Evolutionary conservation across 352 stramenopile species (phyloP), one percentile per base, ranked within the genome.

Genomic region (Peronosclerospora sorghi): DNA sequence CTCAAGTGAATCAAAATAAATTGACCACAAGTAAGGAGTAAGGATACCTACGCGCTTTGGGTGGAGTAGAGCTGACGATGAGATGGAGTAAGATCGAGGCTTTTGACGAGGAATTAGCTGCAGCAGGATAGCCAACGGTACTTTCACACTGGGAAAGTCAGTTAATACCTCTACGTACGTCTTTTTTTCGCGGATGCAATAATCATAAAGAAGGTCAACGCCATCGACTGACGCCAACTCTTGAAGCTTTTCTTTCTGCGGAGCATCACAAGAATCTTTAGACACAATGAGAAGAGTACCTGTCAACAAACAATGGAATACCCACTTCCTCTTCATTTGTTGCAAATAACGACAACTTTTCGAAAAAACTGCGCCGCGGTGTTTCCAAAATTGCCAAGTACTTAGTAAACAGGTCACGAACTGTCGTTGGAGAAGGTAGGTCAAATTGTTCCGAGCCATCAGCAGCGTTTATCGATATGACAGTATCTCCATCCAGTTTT

Each of bases 61-160:
- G 47, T 92, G 53, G 17, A 74, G 45, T 13, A 74, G 24, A 8
- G 64, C 64, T 6, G 82, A 91, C 5, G 86, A 96, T 15, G 88
- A 84, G 36, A 97, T 97, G 28, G 87, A 96, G 64, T 96, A 97
- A 28, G 73, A 74, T 2, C 90, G 80, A 1, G 90, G 89, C 32
- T 87, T 64, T 35, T 96, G 68, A 4, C 62, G 61, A 21, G 86
- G 85, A 36, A 96, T 81, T 12, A 96, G 53, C 45, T 92, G 73
- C 21, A 96, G 40, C 7, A 96, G 35, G n/a, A 72, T 69, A 5
- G 60, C 51, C 13, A 95, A 57, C 8, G 81, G 72, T 12, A 89
- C 56, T 0, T 59, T 48, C 8, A 82, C 71, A 21, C 77, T 94
- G 0, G 68, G 63, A 32, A 97, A 97, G 43, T 97, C 86, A 8